Evolutionary conservation across 208 protist species (phyloP).

Genomic region (Trypanosomatidae sp.): DNA sequence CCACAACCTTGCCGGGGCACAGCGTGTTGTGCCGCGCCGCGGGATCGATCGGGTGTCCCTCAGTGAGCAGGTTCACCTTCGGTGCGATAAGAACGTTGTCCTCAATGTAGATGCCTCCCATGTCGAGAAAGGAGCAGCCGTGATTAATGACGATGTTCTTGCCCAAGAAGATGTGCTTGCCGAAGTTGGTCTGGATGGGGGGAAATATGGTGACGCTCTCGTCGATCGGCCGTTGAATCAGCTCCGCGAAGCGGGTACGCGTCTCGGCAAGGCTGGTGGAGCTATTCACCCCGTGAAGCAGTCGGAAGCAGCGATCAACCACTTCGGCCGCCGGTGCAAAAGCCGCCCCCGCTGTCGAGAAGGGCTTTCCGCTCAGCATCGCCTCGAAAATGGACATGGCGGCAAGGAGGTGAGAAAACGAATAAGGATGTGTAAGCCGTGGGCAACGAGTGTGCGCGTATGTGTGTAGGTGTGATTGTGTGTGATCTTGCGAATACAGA

Average conservation of each 20-base stretch:
- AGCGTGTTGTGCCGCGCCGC: conserved; percentile 25
- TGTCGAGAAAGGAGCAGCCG: conserved; percentile 70
- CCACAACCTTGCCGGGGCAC: conserved; percentile 36
- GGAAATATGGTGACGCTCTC: conserved; percentile 46
- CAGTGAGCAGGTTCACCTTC: conserved; percentile 68
- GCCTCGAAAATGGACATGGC: conserved; percentile 12
- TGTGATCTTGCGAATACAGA: too few species aligned
- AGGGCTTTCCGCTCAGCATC: conserved; percentile 56
- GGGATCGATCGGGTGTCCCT: conserved; percentile 65
- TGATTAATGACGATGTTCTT: conserved; percentile 67
- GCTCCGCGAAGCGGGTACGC: conserved; percentile 12
- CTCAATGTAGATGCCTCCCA: conserved; percentile 55
- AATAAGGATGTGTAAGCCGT: too few species aligned
- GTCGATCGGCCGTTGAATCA: conserved; percentile 30
- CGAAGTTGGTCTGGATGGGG: conserved; percentile 78
- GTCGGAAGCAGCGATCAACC: conserved; percentile 20
- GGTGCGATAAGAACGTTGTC: conserved; percentile 51
- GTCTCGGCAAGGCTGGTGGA: conserved; percentile 7
- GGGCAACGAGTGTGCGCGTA: too few species aligned
- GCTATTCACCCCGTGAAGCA: conserved; percentile 26
- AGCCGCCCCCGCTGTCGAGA: conserved; percentile 19
- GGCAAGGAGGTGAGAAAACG: too few species aligned
- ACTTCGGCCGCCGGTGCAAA: conserved; percentile 25
- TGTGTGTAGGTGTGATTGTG: too few species aligned
- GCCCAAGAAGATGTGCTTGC: conserved; percentile 61